Evolutionary conservation across 2,329 filamentous ascomycete genomes (phyloP), one percentile per base, ranked within the genome.

Genomic region (Cordyceps javanica): DNA sequence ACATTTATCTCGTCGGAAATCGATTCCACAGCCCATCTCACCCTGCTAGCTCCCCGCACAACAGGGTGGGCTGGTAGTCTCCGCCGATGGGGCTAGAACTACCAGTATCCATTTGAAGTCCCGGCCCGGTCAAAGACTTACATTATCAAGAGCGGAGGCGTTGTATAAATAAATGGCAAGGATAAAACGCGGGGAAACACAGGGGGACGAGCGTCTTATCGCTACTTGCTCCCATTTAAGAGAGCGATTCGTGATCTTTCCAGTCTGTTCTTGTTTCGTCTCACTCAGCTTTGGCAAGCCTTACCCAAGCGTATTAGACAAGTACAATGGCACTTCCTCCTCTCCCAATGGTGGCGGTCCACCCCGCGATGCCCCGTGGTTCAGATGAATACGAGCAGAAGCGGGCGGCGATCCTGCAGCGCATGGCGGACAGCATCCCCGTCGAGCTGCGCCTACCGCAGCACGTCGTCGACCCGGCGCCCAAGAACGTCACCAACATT

Each of bases 361-460:
- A 39, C n/a, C 55, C 55, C 26, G 38, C 55, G 46, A 44, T 58
- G 39, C 48, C 55, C 16, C 46, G 39, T 23, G 55, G 55, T 32
- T 45, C 55, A 8, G 48, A 39, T 7, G 48, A 23, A 8, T 58
- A 58, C 14, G 55, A 58, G 32, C n/a, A 26, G 16, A 52, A 41
- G 48, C 55, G 66, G 5, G 55, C 58, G 7, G 34, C 57, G 1
- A 62, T 73, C 14, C 63, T 71, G 3, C 57, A 68, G 25, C 63
- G 66, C 1, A 70, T 75, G 26, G 64, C 64, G 5, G 57, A 64
- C 34, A 68, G 66, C 45, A 68, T 75, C 1, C 73, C 73, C 2
- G 34, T 42, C 1, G 58, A 61, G 5, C 60, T 70, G 23, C 64
- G 61, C 13, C 65, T 75, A 1, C 66, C 72, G 1, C 48, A 61